Evolutionary conservation across 2,329 filamentous ascomycete species (phyloP), one percentile per base, ranked within the genome.

Genomic region (Bimuria novae-zelandiae): DNA sequence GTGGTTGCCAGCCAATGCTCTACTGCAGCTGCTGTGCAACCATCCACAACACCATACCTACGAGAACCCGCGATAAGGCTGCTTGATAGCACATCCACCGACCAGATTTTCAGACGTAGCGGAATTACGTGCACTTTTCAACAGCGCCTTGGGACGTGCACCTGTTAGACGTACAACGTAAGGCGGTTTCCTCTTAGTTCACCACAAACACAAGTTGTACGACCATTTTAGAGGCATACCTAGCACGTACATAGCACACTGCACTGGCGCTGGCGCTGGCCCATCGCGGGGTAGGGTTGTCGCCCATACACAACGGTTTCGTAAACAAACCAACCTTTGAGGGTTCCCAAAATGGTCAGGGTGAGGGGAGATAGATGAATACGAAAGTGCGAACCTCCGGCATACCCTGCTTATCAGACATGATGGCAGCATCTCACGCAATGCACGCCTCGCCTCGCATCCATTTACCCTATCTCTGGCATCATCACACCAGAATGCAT

Each of bases 1-100:
- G 23, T 10, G 4, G 19, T 42, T 16, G 36, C 36, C 22, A 27
- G 5, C 25, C 6, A 27, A 27, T 27, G 25, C 6, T 5, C 5
- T 27, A 10, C 25, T 10, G 25, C 25, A n/a, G n/a, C 44, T 49
- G 41, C 44, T 37, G 48, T 56, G 51, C 22, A 37, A 52, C 49
- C 45, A 43, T 46, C 25, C 29, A 22, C 35, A 12, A 39, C 35
- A 33, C 33, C 23, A 41, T 12, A 35, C 36, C 46, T 11, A 53
- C 32, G 19, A 37, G 30, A 33, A 21, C 41, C 44, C 52, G 41
- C 57, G 58, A 61, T 57, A 57, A 60, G 54, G 51, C 54, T 55
- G 51, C 30, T 21, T 48, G 43, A 49, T n/a, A n/a, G n/a, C n/a
- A n/a, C n/a, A n/a, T n/a, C n/a, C n/a, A n/a, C 4, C 44, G 12